Evolutionary conservation across 768 basidiomycete genomes (phyloP).

Genomic region (Suillus decipiens): DNA sequence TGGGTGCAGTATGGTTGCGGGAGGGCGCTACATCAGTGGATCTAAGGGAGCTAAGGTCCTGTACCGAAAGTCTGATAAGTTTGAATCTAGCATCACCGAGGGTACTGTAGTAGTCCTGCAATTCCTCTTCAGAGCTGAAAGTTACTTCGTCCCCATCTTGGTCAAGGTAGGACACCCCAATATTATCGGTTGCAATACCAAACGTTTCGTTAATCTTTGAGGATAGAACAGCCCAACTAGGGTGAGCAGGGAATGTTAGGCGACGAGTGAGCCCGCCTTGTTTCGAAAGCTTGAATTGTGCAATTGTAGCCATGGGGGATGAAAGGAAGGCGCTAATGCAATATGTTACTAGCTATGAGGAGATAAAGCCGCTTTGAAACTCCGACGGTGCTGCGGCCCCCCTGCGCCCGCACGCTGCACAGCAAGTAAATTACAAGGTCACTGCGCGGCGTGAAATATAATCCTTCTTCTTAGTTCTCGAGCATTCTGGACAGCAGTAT

Average conservation of each 20-base stretch:
- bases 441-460: not conserved
- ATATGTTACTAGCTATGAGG: conserved; percentile 10
- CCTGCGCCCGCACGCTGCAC: conserved; percentile 9
- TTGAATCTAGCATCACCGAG: conserved; percentile 22
- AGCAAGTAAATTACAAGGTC: not conserved
- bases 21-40: conserved; percentile 34
- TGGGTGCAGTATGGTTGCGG: conserved; percentile 32
- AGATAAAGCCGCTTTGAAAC: conserved; percentile 38
- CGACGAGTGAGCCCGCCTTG: conserved; percentile 61
- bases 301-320: conserved; percentile 37
- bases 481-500: not conserved
- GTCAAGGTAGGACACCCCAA: conserved; percentile 75
- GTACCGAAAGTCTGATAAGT: conserved; percentile 60
- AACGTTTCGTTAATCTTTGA: conserved; percentile 55
- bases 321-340: not conserved
- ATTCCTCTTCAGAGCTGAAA: conserved; percentile 73
- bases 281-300: conserved; percentile 68
- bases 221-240: conserved; percentile 60
- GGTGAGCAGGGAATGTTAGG: conserved; percentile 49
- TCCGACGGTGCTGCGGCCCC: conserved; percentile 41
- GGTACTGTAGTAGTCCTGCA: conserved; percentile 66
- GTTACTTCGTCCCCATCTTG: conserved; percentile 76
- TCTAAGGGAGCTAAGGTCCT: conserved; percentile 50
- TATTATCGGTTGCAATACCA: conserved; percentile 53
- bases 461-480: not conserved